Evolutionary conservation across 2,329 filamentous ascomycete species (phyloP).

Genomic region (Trichoderma simmonsii): DNA sequence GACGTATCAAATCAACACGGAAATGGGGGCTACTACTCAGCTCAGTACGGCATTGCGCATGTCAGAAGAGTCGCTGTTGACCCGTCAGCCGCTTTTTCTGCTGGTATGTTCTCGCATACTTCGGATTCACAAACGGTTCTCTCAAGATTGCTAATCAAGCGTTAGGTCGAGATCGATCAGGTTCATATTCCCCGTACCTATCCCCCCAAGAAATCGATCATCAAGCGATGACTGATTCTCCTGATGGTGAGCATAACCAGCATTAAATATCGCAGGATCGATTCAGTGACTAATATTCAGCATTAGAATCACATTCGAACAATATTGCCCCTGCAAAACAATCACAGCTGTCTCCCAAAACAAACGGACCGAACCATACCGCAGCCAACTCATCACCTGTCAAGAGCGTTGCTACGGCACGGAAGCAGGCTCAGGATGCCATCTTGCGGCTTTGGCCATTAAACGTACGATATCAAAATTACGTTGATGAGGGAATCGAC

Average conservation of each 20-base stretch:
- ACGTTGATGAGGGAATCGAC: conserved; percentile 71
- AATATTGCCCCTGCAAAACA: background rate
- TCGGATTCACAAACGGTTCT: background rate
- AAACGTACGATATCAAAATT: conserved; percentile 70
- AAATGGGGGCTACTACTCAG: background rate
- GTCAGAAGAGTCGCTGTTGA: background rate
- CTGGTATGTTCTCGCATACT: background rate
- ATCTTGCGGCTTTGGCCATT: conserved; percentile 62
- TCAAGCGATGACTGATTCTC: background rate
- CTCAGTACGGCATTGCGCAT: background rate
- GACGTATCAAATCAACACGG: background rate
- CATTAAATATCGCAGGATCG: background rate
- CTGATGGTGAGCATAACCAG: background rate
- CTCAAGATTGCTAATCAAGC: background rate
- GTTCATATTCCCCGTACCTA: conserved; percentile 52
- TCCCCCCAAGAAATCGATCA: conserved; percentile 47
- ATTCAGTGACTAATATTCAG: background rate
- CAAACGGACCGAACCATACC: background rate
- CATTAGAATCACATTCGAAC: background rate
- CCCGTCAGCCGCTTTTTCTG: background rate
- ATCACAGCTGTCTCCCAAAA: background rate
- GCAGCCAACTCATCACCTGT: background rate
- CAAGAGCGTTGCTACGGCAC: conserved; percentile 38
- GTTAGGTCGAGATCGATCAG: conserved; percentile 42
- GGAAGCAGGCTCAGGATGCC: conserved; percentile 62